phyloP scores from a whole-genome alignment of 306 rosid genomes.

The Prunus kanzakura region DNA sequence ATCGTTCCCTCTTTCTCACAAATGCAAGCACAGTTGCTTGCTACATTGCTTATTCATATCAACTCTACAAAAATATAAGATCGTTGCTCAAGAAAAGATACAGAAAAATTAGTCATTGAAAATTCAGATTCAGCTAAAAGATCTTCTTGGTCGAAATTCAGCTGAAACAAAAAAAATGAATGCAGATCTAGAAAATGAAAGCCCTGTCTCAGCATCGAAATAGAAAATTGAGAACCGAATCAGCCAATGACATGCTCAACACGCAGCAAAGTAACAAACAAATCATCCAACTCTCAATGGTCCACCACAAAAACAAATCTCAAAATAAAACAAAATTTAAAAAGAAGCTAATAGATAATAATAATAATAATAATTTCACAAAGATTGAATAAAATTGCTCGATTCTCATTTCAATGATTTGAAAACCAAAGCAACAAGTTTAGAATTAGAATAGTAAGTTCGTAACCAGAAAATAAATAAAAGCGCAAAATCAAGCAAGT shows the following conservation, averaged over 20 bases:
- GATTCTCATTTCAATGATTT: not conserved
- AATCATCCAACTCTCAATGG: not conserved
- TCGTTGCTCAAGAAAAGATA: not conserved
- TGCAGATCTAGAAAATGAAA: slow-evolving; percentile 27
- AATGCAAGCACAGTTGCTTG: not conserved
- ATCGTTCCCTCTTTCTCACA: not conserved
- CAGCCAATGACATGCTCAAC: not conserved
- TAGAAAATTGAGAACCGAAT: not conserved
- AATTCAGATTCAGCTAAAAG: slow-evolving; percentile 2
- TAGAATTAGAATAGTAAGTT: not conserved
- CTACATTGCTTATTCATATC: not conserved
- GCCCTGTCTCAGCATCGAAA: not conserved
- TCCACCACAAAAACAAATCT: not conserved
- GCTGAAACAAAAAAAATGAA: not conserved
- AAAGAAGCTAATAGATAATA: not conserved
- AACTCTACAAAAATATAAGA: not conserved
- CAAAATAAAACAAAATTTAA: not conserved
- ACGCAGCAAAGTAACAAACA: not conserved
- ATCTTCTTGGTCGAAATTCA: not conserved
- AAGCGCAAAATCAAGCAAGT: not conserved
- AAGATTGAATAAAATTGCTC: not conserved
- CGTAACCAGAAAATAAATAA: not conserved
- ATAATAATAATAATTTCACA: no score
- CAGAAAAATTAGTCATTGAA: not conserved
- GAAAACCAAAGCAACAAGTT: not conserved